phyloP scores from a whole-genome alignment of 2,329 filamentous ascomycete species.

The Lachnellula hyalina region DNA sequence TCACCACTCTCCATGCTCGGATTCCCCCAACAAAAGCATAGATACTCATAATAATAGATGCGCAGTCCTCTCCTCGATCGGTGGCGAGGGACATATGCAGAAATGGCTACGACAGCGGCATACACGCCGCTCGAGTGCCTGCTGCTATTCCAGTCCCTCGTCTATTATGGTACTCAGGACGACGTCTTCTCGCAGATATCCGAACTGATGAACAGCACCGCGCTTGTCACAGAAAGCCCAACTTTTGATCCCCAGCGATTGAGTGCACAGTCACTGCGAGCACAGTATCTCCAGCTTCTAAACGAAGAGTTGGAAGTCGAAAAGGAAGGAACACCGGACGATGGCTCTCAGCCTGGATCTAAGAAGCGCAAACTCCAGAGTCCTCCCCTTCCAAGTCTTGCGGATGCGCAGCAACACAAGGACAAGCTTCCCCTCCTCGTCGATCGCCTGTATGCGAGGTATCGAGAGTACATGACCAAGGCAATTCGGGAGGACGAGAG shows the following conservation, averaged over 20 bases:
- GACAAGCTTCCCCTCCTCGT: slow-evolving; percentile 67
- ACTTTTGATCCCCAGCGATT: slow-evolving; percentile 71
- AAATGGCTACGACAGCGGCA: slow-evolving; percentile 57
- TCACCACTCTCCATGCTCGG: slow-evolving; percentile 30
- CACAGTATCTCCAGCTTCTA: slow-evolving; percentile 71
- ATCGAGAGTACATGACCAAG: slow-evolving; percentile 62
- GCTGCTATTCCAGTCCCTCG: slow-evolving; percentile 76
- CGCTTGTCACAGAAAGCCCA: slow-evolving; percentile 62
- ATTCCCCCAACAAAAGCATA: too few relatives aligned
- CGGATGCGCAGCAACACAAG: slow-evolving; percentile 59
- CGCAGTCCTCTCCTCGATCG: slow-evolving; percentile 51
- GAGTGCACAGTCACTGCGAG: slow-evolving; percentile 70
- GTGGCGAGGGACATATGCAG: slow-evolving; percentile 50
- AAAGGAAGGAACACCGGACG: slow-evolving; percentile 33
- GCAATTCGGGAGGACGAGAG: slow-evolving; percentile 72
- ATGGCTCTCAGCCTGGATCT: slow-evolving; percentile 47
- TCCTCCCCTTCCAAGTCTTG: slow-evolving; percentile 57
- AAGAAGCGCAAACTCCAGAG: slow-evolving; percentile 72
- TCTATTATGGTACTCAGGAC: slow-evolving; percentile 59
- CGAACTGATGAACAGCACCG: slow-evolving; percentile 66
- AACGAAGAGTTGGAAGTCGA: slow-evolving; percentile 64
- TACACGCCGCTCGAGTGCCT: slow-evolving; percentile 85
- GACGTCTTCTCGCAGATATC: slow-evolving; percentile 68
- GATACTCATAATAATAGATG: too few relatives aligned
- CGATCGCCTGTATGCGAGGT: slow-evolving; percentile 68